Base-by-base conservation (phyloP, 164 flowering plant genomes). In the Pachysandra terminalis region DNA sequence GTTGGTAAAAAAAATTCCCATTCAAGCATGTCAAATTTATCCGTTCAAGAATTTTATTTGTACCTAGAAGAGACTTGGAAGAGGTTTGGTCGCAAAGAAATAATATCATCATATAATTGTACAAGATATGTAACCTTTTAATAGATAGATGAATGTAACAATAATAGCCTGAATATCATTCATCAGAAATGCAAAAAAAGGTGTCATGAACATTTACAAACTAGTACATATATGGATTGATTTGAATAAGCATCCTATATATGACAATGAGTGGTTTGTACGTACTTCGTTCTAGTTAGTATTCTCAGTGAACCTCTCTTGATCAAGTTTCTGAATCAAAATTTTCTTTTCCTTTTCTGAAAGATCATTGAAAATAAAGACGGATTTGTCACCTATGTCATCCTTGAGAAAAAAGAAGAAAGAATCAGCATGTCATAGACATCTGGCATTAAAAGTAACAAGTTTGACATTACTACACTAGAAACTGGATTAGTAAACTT, bases 361-460 rank as follows among this genome's bases (percentile, higher is more conserved):
- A 54, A 92, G 88, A 40, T 89, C 73, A 70, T 88, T 86, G 81
- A 88, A 92, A 63, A 79, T 83, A 83, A 92, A 92, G 26, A 92
- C 87, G 3, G 97, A 92, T 66, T 90, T 92, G 72, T 90, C 97
- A 6, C 96, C 97, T 54, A 92, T 87, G 70, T 93, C 98, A 79
- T 93, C 96, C 98, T 92, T 70, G 51, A 74, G 64, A 24, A 48
- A 9, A 59, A 74, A 56, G 16, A 67, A 72, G 9, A 60, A 15
- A 59, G 55, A 1, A 21, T 57, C 63, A 77, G 66, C 1, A 13
- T 14, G 25, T 25, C 23, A 32, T 56, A 23, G 35, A 17, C 7
- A 19, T 58, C 15, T 2, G 26, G 45, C 40, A 12, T 37, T 67
- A 58, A 45, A 19, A 19, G 14, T 12, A 58, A 15, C 0, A 35